Conservation (phyloP, 2,329 filamentous ascomycete genomes). For the Colletotrichum incanum region DNA sequence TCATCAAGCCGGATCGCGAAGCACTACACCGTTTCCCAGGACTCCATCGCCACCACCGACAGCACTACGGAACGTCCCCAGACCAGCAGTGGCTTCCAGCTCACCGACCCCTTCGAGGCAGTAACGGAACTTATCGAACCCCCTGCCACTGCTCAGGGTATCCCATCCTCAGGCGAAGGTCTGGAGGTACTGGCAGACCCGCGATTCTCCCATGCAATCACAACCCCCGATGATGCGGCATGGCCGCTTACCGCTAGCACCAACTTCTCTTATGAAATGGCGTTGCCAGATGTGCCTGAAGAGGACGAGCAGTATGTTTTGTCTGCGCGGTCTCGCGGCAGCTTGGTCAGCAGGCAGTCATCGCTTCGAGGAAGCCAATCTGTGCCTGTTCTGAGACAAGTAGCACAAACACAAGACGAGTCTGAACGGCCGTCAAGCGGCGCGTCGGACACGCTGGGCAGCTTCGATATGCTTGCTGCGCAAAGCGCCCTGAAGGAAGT, state of each 20-base stretch:
- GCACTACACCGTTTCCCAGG: slow-evolving; percentile 49
- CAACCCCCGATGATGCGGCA: slow-evolving; percentile 59
- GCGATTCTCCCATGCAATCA: slow-evolving; percentile 58
- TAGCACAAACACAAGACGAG: slow-evolving; percentile 50
- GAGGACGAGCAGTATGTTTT: slow-evolving; percentile 69
- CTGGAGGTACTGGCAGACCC: slow-evolving; percentile 47
- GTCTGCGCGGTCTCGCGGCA: slow-evolving; percentile 59
- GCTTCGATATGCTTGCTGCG: slow-evolving; percentile 57
- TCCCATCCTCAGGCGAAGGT: slow-evolving; percentile 39
- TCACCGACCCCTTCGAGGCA: slow-evolving; percentile 58
- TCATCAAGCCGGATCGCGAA: slow-evolving; percentile 69
- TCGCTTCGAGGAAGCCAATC: slow-evolving; percentile 71
- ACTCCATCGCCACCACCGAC: slow-evolving; percentile 13
- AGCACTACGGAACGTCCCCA: slow-evolving; percentile 59
- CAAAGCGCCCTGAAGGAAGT: slow-evolving; percentile 53
- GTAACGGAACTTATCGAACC: slow-evolving; percentile 47
- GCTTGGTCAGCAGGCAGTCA: slow-evolving; percentile 63
- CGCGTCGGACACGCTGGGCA: slow-evolving; percentile 68
- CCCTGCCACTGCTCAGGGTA: slow-evolving; percentile 38
- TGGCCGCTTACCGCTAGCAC: slow-evolving; percentile 61
- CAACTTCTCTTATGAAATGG: slow-evolving; percentile 56
- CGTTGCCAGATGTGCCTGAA: slow-evolving; percentile 73
- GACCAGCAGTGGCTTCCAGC: slow-evolving; percentile 62
- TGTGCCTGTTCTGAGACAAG: slow-evolving; percentile 68
- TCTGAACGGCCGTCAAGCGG: slow-evolving; percentile 59